Evolutionary conservation across 441 rosid species (phyloP), one percentile per base, ranked within the genome.

Genomic region (Kokia cookei): DNA sequence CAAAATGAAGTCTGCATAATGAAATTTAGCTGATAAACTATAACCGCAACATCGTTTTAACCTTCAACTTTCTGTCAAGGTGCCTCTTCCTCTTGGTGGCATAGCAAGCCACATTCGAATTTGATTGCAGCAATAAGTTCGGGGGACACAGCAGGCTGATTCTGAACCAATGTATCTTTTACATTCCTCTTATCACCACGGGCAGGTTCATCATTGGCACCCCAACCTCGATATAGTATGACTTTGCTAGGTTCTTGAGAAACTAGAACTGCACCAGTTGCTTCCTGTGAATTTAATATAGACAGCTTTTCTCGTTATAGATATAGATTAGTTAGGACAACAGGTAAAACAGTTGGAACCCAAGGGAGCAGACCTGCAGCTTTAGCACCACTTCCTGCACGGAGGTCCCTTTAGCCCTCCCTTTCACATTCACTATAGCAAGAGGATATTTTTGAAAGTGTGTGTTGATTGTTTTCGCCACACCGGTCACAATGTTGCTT

Each of bases 241-340:
- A 96, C 89, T 82, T 92, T 96, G 84, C 87, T 89, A 64, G 98
- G 97, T 88, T 93, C 99, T 81, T 87, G 99, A 60, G 97, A 96
- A 73, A 93, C 88, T 22, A 93, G 81, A 78, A 92, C 72, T 10
- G 92, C 92, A 24, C 97, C 98, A 9, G 98, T 96, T 65, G 88
- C 97, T 92, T 92, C 89, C 98, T 94, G 90, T 76, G 72, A 26
- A 65, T 42, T 54, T 15, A 59, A 73, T 11, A 65, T 13, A 65
- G 50, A 8, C 32, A 12, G 26, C 50, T 61, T 54, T 14, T 2
- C 48, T 43, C 19, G 29, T 54, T 45, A 22, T 4, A 11, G 40
- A 61, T 54, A 57, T 51, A 29, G 48, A 24, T 60, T 37, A 58
- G 2, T 8, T 27, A 10, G 60, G 6, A 50, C 59, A 64, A 54